Base-by-base conservation (phyloP, 176 grass and related monocot species). In the Puya raimondii region DNA sequence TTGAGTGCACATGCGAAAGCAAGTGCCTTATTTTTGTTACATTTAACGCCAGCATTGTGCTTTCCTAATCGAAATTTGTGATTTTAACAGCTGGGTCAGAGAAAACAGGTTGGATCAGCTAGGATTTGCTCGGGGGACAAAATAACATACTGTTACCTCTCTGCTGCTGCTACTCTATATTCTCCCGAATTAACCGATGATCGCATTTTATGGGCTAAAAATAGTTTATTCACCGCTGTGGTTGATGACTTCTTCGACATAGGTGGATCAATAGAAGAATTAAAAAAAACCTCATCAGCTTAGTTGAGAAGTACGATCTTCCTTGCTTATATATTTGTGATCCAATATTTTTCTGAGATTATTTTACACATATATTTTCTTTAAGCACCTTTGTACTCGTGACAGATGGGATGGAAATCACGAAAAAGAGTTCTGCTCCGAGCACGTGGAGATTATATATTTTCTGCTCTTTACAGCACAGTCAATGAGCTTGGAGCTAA, bases 181-280 rank as follows among this genome's bases (percentile, higher is more conserved):
- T 76, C 75, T 16, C 80, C 78, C 58, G 75, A 91, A 66, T 48
- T 86, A 3, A 83, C 78, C 14, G 78, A 88, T 67, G 88, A 78
- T 29, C 83, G 85, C 61, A 84, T 84, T 16, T 77, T 67, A 16
- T 96, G 83, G 85, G 53, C 85, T 1, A 80, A 85, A 82, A 91
- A 88, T 80, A 69, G 53, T 21, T 80, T 89, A 3, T 81, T 96
- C 17, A 85, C 85, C 12, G 85, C 83, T 11, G 13, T 88, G 0
- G 75, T 87, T 16, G 88, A 96, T 11, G 92, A 96, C 68, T 88
- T 96, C 72, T 96, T 96, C 47, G 92, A 96, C 48, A 26, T 86
- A 54, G 83, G 75, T 51, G 88, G 92, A 75, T 96, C 92, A 22
- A 75, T 51, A 56, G 85, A 91, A 73, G 92, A 96, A 67, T 47